Evolutionary conservation across 805 yeast species (phyloP).

Genomic region (Candida endomychidarum): DNA sequence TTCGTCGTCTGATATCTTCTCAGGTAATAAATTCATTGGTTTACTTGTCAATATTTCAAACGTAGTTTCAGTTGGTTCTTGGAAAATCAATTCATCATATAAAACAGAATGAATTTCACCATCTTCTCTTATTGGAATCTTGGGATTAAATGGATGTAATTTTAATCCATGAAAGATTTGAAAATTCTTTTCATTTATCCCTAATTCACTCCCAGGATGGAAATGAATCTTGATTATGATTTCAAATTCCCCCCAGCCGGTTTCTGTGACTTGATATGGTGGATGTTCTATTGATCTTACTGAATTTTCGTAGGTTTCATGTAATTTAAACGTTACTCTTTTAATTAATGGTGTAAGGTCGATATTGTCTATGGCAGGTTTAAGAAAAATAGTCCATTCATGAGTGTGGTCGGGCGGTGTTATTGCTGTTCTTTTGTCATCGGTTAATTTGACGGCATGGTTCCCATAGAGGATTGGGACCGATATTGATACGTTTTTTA

Average conservation of each 20-base stretch:
- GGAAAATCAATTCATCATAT: conserved; percentile 90
- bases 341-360: conserved; percentile 81
- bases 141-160: conserved; percentile 78
- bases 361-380: conserved; percentile 65
- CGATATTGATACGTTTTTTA: conserved; percentile 36
- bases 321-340: conserved; percentile 90
- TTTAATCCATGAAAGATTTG: conserved; percentile 86
- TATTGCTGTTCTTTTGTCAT: conserved; percentile 36
- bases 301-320: conserved; percentile 88
- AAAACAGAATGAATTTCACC: conserved; percentile 47
- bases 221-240: conserved; percentile 84
- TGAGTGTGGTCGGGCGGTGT: conserved; percentile 89
- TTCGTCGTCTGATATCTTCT: conserved; percentile 30
- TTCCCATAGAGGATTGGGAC: conserved; percentile 47
- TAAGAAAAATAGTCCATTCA: conserved; percentile 90
- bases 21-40: conserved; percentile 59
- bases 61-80: conserved; percentile 90
- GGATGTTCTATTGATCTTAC: conserved; percentile 85
- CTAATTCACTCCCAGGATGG: conserved; percentile 66
- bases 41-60: conserved; percentile 72
- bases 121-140: conserved; percentile 35
- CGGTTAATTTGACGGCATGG: conserved; percentile 35
- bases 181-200: conserved; percentile 75
- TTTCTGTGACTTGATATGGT: conserved; percentile 92
- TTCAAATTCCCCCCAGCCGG: conserved; percentile 99